These are phyloP conservation scores for Pyricularia sp. DNA, from an alignment of 2,329 filamentous ascomycete species.

Conservation along the genomic window DNA sequence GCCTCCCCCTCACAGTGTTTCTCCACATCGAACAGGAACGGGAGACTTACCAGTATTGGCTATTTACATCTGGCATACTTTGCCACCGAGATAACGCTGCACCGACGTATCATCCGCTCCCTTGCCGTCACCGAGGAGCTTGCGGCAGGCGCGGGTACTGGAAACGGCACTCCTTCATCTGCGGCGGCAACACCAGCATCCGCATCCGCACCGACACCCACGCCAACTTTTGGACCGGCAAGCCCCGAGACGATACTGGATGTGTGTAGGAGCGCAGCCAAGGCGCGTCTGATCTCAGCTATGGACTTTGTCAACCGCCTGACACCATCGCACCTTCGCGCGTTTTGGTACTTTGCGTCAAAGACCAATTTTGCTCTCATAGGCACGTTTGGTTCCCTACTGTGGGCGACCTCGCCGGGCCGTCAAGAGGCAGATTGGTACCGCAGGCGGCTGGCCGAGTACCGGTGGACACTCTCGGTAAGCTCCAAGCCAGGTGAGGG, in stretches of 20 bases:
- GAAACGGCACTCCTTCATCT: slow-evolving; percentile 4
- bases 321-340: slow-evolving; percentile 73
- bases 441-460: slow-evolving; percentile 73
- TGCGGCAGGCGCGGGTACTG: slow-evolving; percentile 15
- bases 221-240: slow-evolving; percentile 14
- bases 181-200: background rate
- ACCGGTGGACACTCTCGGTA: slow-evolving; percentile 87
- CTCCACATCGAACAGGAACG: slow-evolving; percentile 17
- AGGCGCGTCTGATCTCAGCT: slow-evolving; percentile 85
- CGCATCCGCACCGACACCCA: slow-evolving; percentile 9
- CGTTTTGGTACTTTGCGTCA: slow-evolving; percentile 87
- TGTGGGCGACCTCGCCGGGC: slow-evolving; percentile 82
- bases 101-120: slow-evolving; percentile 82
- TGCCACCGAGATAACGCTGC: slow-evolving; percentile 86
- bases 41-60: slow-evolving; percentile 51
- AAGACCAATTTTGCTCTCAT: slow-evolving; percentile 92
- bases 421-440: slow-evolving; percentile 92
- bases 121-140: slow-evolving; percentile 41
- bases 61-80: slow-evolving; percentile 90
- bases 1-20: background rate
- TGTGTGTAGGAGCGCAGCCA: slow-evolving; percentile 88
- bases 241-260: slow-evolving; percentile 77
- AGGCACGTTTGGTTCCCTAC: slow-evolving; percentile 81
- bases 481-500: slow-evolving; percentile 61
- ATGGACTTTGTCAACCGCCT: slow-evolving; percentile 97